Conservation (phyloP, 148 eudicot genomes). For the Rhododendron henanense region DNA sequence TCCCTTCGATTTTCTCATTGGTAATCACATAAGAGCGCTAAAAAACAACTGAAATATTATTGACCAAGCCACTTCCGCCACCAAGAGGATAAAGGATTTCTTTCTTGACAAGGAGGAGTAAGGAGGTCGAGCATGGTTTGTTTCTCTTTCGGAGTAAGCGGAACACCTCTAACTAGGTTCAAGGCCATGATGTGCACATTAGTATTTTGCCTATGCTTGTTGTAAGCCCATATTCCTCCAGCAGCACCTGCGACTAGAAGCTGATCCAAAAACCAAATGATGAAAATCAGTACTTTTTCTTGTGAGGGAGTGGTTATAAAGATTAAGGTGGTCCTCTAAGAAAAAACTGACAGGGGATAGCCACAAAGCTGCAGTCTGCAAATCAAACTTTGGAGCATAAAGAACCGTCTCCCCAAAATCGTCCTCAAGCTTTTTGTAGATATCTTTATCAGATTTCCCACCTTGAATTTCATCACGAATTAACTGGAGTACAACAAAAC, state of each 20-base stretch:
- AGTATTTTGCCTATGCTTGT: conserved; percentile 47
- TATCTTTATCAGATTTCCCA: conserved; percentile 84
- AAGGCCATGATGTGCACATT: too few species aligned
- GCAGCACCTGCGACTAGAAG: conserved; percentile 74
- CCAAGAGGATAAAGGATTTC: too few species aligned
- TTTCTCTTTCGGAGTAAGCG: too few species aligned
- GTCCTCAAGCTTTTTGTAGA: conserved; percentile 86
- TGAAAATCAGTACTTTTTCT: background rate
- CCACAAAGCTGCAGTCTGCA: conserved; percentile 95
- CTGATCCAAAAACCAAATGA: conserved; percentile 31
- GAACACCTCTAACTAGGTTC: too few species aligned
- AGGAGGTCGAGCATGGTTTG: too few species aligned
- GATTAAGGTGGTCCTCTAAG: background rate
- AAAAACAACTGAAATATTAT: background rate
- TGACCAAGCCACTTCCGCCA: background rate
- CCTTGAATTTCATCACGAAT: conserved; percentile 90
- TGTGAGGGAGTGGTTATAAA: background rate
- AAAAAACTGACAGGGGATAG: conserved; percentile 69
- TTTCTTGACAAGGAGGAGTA: too few species aligned
- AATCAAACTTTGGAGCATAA: conserved; percentile 74
- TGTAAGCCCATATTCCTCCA: conserved; percentile 82
- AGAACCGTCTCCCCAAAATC: conserved; percentile 89
- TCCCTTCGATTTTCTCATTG: background rate
- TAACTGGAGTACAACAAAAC: conserved; percentile 44
- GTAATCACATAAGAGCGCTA: background rate